Evolutionary conservation across 1,139 yeast species (phyloP).

Genomic region (Debaryomyces coudertii): DNA sequence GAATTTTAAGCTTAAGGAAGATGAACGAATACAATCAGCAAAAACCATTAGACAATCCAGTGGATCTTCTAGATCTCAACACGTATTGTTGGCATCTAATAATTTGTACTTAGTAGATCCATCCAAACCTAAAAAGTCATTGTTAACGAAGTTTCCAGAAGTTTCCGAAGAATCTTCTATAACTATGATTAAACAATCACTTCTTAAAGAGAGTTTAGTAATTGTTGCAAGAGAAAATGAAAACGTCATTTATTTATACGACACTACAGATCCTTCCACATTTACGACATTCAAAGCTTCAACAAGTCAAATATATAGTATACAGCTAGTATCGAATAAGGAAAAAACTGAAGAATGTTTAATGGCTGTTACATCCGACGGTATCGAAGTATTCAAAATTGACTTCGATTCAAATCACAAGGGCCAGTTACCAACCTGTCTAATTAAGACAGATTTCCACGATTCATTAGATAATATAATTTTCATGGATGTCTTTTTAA

Average conservation of each 20-base stretch:
- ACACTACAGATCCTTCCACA: conserved; percentile 11
- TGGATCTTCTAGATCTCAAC: conserved; percentile 14
- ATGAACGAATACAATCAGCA: conserved; percentile 12
- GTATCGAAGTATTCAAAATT: conserved; percentile 21
- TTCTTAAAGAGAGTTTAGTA: conserved; percentile 10
- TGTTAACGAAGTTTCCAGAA: conserved; percentile 11
- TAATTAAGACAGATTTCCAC: conserved; percentile 16
- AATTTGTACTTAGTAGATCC: conserved; percentile 18
- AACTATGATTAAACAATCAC: conserved; percentile 13
- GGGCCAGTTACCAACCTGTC: conserved; percentile 13
- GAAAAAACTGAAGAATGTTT: conserved; percentile 14
- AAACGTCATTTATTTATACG: conserved; percentile 11
- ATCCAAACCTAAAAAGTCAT: conserved; percentile 17
- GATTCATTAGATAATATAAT: conserved; percentile 10
- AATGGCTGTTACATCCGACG: conserved; percentile 20
- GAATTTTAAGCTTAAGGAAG: conserved; percentile 19
- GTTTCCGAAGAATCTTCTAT: conserved; percentile 1
- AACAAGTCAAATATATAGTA: conserved; percentile 9
- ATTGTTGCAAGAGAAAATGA: conserved; percentile 13
- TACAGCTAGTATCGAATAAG: conserved; percentile 7
- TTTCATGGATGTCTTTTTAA: conserved; percentile 19
- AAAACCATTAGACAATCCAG: conserved; percentile 15
- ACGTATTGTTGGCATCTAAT: conserved; percentile 16
- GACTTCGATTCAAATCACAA: conserved; percentile 12
- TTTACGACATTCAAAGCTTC: conserved; percentile 10